A percentile compares a stretch with the other conserved stretches of the same genome.
phyloP scores from a whole-genome alignment of 371 early-diverging fungal genomes.

The Apophysomyces ossiformis region DNA sequence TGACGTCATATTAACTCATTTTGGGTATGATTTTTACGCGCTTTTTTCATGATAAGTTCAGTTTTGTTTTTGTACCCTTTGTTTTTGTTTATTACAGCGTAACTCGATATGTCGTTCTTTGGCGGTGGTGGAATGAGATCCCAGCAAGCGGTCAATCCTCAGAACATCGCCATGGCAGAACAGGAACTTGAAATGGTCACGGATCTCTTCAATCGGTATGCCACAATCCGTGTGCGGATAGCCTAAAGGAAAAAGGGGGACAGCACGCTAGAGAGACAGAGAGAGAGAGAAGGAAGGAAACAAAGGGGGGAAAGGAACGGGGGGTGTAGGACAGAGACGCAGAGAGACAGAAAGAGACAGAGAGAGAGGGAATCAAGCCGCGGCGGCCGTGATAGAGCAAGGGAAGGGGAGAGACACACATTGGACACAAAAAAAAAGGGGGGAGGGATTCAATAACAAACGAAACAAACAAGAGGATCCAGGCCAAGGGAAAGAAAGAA shows the following conservation, averaged over 20 bases:
- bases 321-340: no score
- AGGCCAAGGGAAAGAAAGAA: background rate
- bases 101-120: conserved; percentile 51
- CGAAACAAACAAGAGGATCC: no score
- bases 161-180: conserved; percentile 83
- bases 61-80: background rate
- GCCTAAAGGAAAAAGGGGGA: background rate
- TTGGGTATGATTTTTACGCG: background rate
- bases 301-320: no score
- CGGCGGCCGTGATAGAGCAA: background rate
- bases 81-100: background rate
- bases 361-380: no score
- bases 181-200: conserved; percentile 87
- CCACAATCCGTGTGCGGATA: background rate
- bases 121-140: conserved; percentile 41
- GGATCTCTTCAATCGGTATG: conserved; percentile 80
- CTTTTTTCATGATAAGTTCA: background rate
- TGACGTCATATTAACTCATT: background rate
- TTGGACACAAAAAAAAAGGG: no score
- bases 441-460: no score
- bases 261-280: no score
- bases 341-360: no score
- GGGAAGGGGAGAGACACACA: background rate
- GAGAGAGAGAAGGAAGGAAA: no score
- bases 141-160: conserved; percentile 69